Base-by-base conservation (phyloP, 176 grass and related monocot genomes). In the Carex pumila region DNA sequence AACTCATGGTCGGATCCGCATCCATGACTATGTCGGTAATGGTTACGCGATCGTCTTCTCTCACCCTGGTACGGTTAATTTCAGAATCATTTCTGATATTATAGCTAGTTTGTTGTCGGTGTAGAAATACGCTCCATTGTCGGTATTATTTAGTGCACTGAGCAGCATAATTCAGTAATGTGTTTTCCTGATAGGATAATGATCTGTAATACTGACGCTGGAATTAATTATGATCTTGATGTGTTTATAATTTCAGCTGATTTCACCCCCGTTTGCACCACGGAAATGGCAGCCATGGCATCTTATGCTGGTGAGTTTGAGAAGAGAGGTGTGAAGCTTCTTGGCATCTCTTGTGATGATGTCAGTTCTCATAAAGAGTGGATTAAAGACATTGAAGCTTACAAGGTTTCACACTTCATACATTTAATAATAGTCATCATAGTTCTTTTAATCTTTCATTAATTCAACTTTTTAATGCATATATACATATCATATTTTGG, bases 331-430 rank as follows among this genome's bases (percentile, higher is more conserved):
- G 93, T 98, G 49, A 98, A 95, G 86, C 85, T 98, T 62, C 91
- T 98, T 0, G 92, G 92, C 52, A 37, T 95, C 50, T 98, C 95
- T 7, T 98, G 91, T 87, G 89, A 98, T 88, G 88, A 88, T 80
- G 89, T 89, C 67, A 13, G 64, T 7, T 95, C 92, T 8, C 95
- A 98, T 89, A 90, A 74, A 87, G 88, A 89, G 52, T 98, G 95
- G 95, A 92, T 90, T 85, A 95, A 98, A 84, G 95, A 98, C 89
- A 84, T 98, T 14, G 91, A 98, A 70, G 89, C 95, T 5, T 98
- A 85, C 82, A 93, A 91, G 90, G 92, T 94, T 6, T 14, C 25
- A 4, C 4, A 11, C 17, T 54, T n/a, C 21, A 12, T 3, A 6
- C 6, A 41, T 52, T 62, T 54, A 25, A 25, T 25, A 25, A 25